Evolutionary conservation across 176 grass and related monocot species (phyloP).

Genomic region (Musa beccarii): DNA sequence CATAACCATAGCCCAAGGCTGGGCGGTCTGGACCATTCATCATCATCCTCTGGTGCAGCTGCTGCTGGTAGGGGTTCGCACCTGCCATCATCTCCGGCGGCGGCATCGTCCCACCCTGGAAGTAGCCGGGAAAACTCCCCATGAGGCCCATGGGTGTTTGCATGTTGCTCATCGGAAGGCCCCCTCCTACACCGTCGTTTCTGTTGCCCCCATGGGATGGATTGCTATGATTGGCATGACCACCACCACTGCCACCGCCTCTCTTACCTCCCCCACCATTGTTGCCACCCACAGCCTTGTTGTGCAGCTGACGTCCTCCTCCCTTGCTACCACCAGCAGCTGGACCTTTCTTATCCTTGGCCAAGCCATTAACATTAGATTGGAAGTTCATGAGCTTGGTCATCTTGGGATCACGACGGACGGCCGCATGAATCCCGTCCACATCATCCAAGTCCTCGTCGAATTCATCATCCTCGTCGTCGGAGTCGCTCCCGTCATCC

Average conservation of each 20-base stretch:
- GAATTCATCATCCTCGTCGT: not conserved
- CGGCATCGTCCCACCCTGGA: not conserved
- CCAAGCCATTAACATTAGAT: not conserved
- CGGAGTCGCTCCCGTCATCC: conserved; percentile 5
- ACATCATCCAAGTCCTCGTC: conserved; percentile 10
- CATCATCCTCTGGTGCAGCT: conserved; percentile 19
- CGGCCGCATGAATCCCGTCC: not conserved
- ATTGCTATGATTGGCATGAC: conserved; percentile 2
- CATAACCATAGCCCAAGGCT: not conserved
- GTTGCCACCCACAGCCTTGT: not conserved
- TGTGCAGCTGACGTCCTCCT: not conserved
- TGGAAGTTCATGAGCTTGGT: not conserved
- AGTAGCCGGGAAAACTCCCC: not conserved
- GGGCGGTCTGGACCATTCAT: conserved; percentile 11
- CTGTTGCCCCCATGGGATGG: not conserved
- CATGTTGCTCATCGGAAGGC: conserved; percentile 3
- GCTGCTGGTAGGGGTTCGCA: conserved; percentile 15
- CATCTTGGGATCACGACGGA: conserved; percentile 20
- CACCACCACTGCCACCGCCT: not conserved
- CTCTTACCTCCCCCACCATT: not conserved
- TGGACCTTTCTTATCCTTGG: conserved; percentile 8
- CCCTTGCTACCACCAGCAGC: conserved; percentile 2
- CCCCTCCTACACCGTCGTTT: not conserved
- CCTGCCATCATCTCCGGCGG: not conserved
- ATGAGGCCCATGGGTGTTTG: not conserved